Percentiles rank a stretch among this genome's conserved stretches.
Conservation (phyloP, 75 land plant species). For the Gnetum montanum region DNA sequence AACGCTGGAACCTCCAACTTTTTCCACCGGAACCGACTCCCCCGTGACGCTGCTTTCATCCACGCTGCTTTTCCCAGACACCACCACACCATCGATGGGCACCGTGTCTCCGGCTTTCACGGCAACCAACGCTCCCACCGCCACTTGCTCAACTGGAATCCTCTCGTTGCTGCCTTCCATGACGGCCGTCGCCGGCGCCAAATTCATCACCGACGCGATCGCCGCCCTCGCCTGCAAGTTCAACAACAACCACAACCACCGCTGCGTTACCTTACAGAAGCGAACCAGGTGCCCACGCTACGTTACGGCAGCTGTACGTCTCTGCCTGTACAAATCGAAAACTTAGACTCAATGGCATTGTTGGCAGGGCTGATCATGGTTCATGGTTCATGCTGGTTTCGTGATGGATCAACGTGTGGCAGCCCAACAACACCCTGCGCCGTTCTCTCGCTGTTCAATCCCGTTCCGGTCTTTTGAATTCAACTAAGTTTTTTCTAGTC, state of each 20-base stretch:
- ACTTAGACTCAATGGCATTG: not conserved
- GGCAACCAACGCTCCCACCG: constrained; percentile 42
- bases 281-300: too few species aligned
- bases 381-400: not conserved
- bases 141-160: constrained; percentile 65
- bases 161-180: constrained; percentile 56
- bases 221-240: constrained; percentile 63
- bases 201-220: constrained; percentile 61
- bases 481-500: too few species aligned
- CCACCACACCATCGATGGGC: constrained; percentile 84
- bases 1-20: constrained; percentile 55
- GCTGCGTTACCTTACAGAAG: not conserved
- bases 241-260: not conserved
- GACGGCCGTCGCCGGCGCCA: constrained; percentile 70
- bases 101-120: constrained; percentile 88
- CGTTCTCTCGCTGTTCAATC: too few species aligned
- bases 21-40: constrained; percentile 77
- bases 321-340: not conserved
- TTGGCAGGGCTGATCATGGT: not conserved
- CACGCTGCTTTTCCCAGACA: constrained; percentile 69
- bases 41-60: constrained; percentile 88
- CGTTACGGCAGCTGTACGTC: too few species aligned
- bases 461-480: too few species aligned
- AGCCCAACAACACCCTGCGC: too few species aligned
- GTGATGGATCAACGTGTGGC: too few species aligned